phyloP scores from a whole-genome alignment of 2,329 filamentous ascomycete genomes.

The Aspergillus pseudoglaucus region DNA sequence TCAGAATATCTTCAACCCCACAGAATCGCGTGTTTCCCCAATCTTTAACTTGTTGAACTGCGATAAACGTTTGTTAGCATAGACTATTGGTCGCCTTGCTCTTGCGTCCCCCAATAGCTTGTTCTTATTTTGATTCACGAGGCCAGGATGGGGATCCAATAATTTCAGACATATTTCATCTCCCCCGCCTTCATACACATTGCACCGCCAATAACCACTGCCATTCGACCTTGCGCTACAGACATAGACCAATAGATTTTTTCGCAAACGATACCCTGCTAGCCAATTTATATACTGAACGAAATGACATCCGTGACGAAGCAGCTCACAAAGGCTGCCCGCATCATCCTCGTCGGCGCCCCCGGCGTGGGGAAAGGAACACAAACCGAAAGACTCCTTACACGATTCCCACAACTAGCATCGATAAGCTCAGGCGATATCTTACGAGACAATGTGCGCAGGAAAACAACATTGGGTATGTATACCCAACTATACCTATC shows the following conservation, averaged over 20 bases:
- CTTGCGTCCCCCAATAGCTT: neutral
- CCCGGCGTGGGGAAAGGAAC: slow-evolving; percentile 98
- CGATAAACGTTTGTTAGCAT: neutral
- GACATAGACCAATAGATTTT: neutral
- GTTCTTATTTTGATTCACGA: neutral
- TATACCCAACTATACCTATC: neutral
- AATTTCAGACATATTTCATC: slow-evolving; percentile 1
- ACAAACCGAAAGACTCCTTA: slow-evolving; percentile 81
- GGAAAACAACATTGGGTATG: slow-evolving; percentile 75
- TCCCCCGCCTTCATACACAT: no score
- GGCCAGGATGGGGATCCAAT: slow-evolving; percentile 8
- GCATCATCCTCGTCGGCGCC: slow-evolving; percentile 89
- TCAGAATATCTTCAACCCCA: slow-evolving; percentile 21
- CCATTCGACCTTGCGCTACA: neutral
- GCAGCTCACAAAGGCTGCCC: slow-evolving; percentile 70
- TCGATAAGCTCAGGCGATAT: slow-evolving; percentile 93
- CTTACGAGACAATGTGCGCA: slow-evolving; percentile 85
- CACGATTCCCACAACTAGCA: slow-evolving; percentile 79
- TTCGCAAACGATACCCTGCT: neutral
- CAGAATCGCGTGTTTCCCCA: slow-evolving; percentile 20
- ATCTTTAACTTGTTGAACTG: slow-evolving; percentile 3
- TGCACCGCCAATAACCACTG: neutral
- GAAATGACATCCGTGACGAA: slow-evolving; percentile 31
- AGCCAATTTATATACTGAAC: neutral
- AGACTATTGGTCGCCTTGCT: neutral